A percentile compares a stretch with the other conserved stretches of the same genome.
These are phyloP conservation scores for Microbotryum saponariae DNA, from an alignment of 1,284 basidiomycete genomes.

Conservation along the genomic window DNA sequence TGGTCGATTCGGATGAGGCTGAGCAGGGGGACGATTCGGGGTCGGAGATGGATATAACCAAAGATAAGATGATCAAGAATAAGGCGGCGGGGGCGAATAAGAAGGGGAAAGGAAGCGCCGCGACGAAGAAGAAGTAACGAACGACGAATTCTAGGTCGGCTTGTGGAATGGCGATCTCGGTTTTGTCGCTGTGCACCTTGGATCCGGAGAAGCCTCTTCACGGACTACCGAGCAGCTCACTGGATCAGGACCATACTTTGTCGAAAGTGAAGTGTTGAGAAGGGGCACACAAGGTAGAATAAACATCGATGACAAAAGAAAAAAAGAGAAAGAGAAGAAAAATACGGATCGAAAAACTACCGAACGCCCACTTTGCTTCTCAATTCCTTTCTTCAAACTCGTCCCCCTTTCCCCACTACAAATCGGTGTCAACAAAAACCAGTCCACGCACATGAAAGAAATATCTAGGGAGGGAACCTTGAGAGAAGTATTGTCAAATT, in stretches of 20 bases:
- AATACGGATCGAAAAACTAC: background rate
- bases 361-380: background rate
- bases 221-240: too few relatives aligned
- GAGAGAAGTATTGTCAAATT: background rate
- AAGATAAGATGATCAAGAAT: slow-evolving; percentile 36
- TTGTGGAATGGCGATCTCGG: too few relatives aligned
- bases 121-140: background rate
- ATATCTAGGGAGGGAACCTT: background rate
- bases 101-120: background rate
- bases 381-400: background rate
- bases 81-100: slow-evolving; percentile 26
- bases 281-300: background rate
- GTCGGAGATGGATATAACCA: slow-evolving; percentile 17
- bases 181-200: too few relatives aligned
- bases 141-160: too few relatives aligned
- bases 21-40: slow-evolving; percentile 14
- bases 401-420: background rate
- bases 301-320: background rate
- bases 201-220: too few relatives aligned
- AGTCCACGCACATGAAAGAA: background rate
- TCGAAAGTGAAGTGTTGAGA: too few relatives aligned
- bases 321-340: slow-evolving; percentile 3
- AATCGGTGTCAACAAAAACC: background rate
- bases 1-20: slow-evolving; percentile 9
- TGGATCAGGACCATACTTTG: too few relatives aligned